A percentile compares a stretch with the other conserved stretches of the same genome.
These are phyloP conservation scores for Sonneratia caseolaris DNA, from an alignment of 345 rosid genomes.

Conservation along the genomic window DNA sequence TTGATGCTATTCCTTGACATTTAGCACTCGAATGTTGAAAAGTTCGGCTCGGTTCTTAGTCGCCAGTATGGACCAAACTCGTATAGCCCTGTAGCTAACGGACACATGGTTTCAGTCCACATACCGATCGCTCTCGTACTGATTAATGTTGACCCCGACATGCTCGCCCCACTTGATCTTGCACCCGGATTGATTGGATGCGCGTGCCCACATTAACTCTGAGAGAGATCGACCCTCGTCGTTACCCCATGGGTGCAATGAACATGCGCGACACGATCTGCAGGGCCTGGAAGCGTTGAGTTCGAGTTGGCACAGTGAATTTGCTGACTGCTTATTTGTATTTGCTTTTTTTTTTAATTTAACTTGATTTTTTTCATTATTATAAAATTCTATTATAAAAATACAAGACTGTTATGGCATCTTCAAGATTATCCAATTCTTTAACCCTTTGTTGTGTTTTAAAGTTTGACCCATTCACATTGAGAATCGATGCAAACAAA, in stretches of 20 bases:
- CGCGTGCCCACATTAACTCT: no score
- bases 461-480: slow-evolving; percentile 1
- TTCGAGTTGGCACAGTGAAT: no score
- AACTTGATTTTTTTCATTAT: not conserved
- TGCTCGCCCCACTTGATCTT: not conserved
- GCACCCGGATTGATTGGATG: no score
- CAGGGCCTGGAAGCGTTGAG: no score
- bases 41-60: not conserved
- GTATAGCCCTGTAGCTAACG: not conserved
- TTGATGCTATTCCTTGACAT: not conserved
- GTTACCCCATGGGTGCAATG: no score
- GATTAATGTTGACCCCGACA: not conserved
- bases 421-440: not conserved
- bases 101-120: no score
- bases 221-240: no score
- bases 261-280: no score
- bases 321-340: no score
- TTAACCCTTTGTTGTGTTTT: not conserved
- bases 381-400: not conserved
- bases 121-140: not conserved
- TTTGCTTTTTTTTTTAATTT: not conserved
- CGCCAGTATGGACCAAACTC: not conserved
- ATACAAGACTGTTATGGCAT: not conserved
- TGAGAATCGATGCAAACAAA: not conserved
- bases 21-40: not conserved